Evolutionary conservation across 2,329 filamentous ascomycete genomes (phyloP), one percentile per base, ranked within the genome.

Genomic region (Phoma herbarum): DNA sequence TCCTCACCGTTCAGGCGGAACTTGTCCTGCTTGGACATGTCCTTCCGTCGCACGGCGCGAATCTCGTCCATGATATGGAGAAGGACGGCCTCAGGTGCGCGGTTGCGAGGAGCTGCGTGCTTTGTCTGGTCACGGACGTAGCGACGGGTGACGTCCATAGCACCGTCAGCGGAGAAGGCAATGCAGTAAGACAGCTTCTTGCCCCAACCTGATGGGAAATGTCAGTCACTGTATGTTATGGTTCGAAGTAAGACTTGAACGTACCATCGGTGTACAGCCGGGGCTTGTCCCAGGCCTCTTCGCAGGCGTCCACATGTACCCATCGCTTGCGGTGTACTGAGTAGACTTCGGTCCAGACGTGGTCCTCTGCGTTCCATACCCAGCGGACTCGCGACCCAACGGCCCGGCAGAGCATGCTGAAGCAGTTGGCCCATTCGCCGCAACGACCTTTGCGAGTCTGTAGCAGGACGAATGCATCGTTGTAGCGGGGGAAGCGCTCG

Each of bases 371-470:
- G 69, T 98, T 98, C 95, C 95, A 99, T 11, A 99, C 90, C 95
- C 95, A 99, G 71, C 95, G 88, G 23, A 97, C 93, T 61, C 94
- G 87, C 60, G 90, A 91, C 48, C 94, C 94, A 14, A 98, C 88
- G 4, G 95, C 95, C 60, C 94, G 88, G 82, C 94, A 98, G 51
- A 99, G 85, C 95, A 98, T 98, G 80, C 90, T 94, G 81, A 99
- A 99, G 83, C 93, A 97, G 80, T 97, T 98, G 66, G 92, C 93
- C 93, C 95, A 98, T 81, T 99, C 95, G 61, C 95, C 95, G 61
- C 90, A 90, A 67, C 95, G 89, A 33, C 95, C 95, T 67, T 90
- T 86, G 67, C 91, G 85, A 26, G 92, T 96, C 77, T 97, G 90
- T 42, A 99, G 81, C 60, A 98, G 80, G 49, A 93, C 89, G 88